phyloP scores from a whole-genome alignment of 352 stramenopile species.

The Phytophthora podocarpi region DNA sequence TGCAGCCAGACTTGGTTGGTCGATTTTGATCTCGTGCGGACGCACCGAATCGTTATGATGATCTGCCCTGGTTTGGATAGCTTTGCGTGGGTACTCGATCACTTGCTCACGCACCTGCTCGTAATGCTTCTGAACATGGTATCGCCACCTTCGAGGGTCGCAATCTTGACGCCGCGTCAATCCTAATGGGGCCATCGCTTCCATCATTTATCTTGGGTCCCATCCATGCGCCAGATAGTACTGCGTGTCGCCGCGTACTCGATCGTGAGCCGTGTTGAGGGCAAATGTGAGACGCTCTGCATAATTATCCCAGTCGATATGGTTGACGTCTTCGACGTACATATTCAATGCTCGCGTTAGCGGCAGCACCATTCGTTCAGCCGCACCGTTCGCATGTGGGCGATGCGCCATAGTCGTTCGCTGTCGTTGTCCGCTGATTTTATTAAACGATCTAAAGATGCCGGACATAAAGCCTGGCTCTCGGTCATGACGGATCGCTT shows the following conservation, averaged over 20 bases:
- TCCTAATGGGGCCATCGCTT: not conserved
- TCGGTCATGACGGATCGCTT: not conserved
- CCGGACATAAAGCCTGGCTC: not conserved
- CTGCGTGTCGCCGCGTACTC: not conserved
- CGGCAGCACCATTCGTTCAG: slow-evolving; percentile 30
- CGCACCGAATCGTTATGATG: no score
- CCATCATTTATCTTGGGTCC: slow-evolving; percentile 14
- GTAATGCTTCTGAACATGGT: slow-evolving; percentile 6
- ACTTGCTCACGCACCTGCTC: not conserved
- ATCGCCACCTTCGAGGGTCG: not conserved
- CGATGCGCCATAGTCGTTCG: slow-evolving; percentile 13
- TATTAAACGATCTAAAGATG: not conserved
- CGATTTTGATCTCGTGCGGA: not conserved
- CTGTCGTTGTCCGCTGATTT: not conserved
- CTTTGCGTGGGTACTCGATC: not conserved
- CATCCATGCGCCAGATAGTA: slow-evolving; percentile 1
- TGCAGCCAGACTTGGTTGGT: not conserved
- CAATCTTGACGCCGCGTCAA: not conserved
- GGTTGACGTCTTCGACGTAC: slow-evolving; percentile 22
- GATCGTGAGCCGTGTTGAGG: not conserved
- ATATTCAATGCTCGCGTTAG: slow-evolving; percentile 18
- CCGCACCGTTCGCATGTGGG: not conserved
- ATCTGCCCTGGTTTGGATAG: not conserved
- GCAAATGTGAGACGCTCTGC: slow-evolving; percentile 5
- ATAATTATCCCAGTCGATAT: slow-evolving; percentile 33